Evolutionary conservation across 306 rosid species (phyloP).

Genomic region (Morella rubra): DNA sequence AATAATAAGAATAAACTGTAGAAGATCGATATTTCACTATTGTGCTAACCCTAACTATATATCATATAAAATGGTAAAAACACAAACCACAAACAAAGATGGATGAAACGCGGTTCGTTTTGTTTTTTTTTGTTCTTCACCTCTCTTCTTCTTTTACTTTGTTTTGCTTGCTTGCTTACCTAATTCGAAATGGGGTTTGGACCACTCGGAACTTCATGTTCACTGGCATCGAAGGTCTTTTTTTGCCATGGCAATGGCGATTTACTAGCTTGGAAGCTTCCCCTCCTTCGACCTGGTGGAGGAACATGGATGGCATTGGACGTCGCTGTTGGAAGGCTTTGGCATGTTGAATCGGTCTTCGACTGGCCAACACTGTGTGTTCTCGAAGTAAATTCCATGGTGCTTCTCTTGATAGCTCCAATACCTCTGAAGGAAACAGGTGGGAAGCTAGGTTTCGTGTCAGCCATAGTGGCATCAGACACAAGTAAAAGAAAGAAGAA

Average conservation of each 20-base stretch:
- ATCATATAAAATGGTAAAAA: slow-evolving; percentile 13
- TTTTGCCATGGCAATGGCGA: slow-evolving; percentile 45
- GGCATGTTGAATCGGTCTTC: slow-evolving; percentile 21
- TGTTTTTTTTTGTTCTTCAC: slow-evolving; percentile 3
- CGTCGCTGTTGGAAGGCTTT: slow-evolving; percentile 6
- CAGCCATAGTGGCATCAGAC: slow-evolving; percentile 39
- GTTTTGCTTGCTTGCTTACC: slow-evolving; percentile 44
- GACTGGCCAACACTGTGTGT: slow-evolving; percentile 22
- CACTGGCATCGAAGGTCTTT: slow-evolving; percentile 50
- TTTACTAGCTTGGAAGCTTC: slow-evolving; percentile 24
- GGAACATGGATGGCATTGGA: slow-evolving; percentile 16
- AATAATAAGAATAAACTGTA: slow-evolving; percentile 40
- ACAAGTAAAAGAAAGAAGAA: slow-evolving; percentile 43
- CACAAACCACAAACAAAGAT: slow-evolving; percentile 22
- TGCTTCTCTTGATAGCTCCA: slow-evolving; percentile 22
- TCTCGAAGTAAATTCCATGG: slow-evolving; percentile 26
- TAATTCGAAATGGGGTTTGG: slow-evolving; percentile 83
- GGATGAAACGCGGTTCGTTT: not conserved
- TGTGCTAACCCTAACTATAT: slow-evolving; percentile 21
- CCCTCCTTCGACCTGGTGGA: slow-evolving; percentile 25
- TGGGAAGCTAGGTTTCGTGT: slow-evolving; percentile 17
- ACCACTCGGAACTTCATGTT: slow-evolving; percentile 90
- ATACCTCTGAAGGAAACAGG: slow-evolving; percentile 15
- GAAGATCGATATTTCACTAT: slow-evolving; percentile 27
- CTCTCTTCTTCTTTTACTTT: slow-evolving; percentile 14